Base-by-base conservation (phyloP, 352 stramenopile species). In the Thalassiosira pacifica region DNA sequence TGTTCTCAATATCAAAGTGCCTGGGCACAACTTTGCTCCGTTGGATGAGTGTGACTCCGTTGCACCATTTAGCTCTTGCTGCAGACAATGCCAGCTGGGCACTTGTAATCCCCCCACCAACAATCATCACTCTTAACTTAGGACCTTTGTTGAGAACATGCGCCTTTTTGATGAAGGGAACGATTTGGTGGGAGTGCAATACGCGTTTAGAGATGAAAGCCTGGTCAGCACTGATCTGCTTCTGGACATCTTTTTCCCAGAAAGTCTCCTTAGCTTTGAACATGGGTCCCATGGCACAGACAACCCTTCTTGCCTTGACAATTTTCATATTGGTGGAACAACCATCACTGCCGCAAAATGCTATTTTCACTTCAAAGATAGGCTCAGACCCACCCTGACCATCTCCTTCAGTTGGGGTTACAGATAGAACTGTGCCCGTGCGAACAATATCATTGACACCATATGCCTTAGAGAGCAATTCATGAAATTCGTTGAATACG, bases 1-100 rank as follows among this genome's bases (percentile, higher is more conserved):
- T 53, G 27, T 81, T 81, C 26, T 75, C 53, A 6, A 85, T 45
- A 74, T 85, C 78, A 57, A 85, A 85, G n/a, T 85, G 78, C 22
- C 79, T 37, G 16, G 22, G 3, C 9, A 74, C 19, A 1, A 53
- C 53, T 27, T 11, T 42, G 0, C 63, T 76, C 67, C 70, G 34
- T 32, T 86, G 79, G 24, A 82, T 66, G 8, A 86, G 27, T 22
- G 63, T 86, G 0, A 81, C 69, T 40, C 53, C 53, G 0, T 66
- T 60, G 42, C 27, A 61, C 60, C 68, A 76, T 29, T 32, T 48
- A 42, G 45, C 48, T 37, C 55, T 42, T 34, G 32, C 31, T 24
- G 48, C 52, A 13, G 57, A 40, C 24, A 76, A 29, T 29, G 45
- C 68, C 24, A 76, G 48, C 52, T 66, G 48, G 29, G 68, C 68